Evolutionary conservation across 2,329 filamentous ascomycete genomes (phyloP).

Genomic region (Calonectria montana): DNA sequence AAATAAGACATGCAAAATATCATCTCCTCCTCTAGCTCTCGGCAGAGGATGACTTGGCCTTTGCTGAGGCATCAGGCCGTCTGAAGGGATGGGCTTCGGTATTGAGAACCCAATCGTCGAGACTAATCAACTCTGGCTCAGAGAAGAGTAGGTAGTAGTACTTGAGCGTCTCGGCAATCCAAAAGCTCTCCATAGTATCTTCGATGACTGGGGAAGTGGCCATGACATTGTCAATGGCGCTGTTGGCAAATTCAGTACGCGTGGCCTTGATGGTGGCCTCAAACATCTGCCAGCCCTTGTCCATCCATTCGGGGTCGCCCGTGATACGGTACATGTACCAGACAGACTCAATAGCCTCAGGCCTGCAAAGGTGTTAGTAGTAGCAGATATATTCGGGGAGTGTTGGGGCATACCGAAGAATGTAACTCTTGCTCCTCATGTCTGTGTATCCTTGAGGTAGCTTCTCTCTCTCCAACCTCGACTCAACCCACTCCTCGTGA

Average conservation of each 20-base stretch:
- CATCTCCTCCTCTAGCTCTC: not conserved
- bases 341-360: slow-evolving; percentile 88
- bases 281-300: slow-evolving; percentile 91
- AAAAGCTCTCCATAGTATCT: slow-evolving; percentile 88
- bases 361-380: slow-evolving; percentile 57
- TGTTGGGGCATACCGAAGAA: slow-evolving; percentile 64
- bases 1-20: not conserved
- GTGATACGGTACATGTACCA: slow-evolving; percentile 94
- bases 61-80: slow-evolving; percentile 48
- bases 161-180: slow-evolving; percentile 91
- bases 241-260: slow-evolving; percentile 73
- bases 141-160: slow-evolving; percentile 90
- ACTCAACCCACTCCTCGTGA: slow-evolving; percentile 65
- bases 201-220: slow-evolving; percentile 52
- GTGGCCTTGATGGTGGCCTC: slow-evolving; percentile 75
- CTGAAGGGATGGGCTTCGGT: slow-evolving; percentile 72
- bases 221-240: slow-evolving; percentile 75
- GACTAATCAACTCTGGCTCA: slow-evolving; percentile 70
- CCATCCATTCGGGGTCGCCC: slow-evolving; percentile 78
- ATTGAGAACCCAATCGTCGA: slow-evolving; percentile 77
- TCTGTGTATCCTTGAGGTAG: slow-evolving; percentile 64
- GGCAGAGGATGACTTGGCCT: not conserved
- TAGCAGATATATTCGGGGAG: not conserved
- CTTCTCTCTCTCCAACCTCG: slow-evolving; percentile 55
- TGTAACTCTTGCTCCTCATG: slow-evolving; percentile 63